Conservation (phyloP, 805 yeast species). For the Kuraishia cidri region DNA sequence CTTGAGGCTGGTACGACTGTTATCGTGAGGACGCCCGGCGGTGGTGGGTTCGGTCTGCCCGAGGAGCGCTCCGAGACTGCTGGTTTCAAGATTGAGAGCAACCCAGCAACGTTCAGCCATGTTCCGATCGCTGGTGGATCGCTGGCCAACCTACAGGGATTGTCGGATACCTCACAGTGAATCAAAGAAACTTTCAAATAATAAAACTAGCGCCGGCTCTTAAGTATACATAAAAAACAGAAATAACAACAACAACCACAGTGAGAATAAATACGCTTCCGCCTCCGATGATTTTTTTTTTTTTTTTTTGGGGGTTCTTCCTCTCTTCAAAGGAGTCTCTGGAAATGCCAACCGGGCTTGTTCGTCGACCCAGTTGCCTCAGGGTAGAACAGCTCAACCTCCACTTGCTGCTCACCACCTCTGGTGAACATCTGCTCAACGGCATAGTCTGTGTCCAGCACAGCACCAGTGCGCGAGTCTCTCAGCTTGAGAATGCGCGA, state of each 20-base stretch:
- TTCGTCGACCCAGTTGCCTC: too few relatives aligned
- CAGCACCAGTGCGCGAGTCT: slow-evolving; percentile 17
- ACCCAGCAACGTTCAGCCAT: slow-evolving; percentile 4
- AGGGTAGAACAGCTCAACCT: background rate
- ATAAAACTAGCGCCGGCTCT: too few relatives aligned
- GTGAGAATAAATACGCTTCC: too few relatives aligned
- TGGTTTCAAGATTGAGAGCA: slow-evolving; percentile 9
- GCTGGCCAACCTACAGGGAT: slow-evolving; percentile 8
- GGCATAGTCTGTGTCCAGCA: slow-evolving; percentile 35
- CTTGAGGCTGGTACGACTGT: slow-evolving; percentile 27
- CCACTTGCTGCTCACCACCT: background rate
- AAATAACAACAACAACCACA: too few relatives aligned
- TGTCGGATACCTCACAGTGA: slow-evolving; percentile 1
- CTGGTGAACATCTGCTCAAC: slow-evolving; percentile 31
- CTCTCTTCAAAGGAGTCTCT: too few relatives aligned
- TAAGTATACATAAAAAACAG: too few relatives aligned
- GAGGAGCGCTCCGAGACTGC: slow-evolving; percentile 23
- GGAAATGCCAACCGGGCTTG: too few relatives aligned
- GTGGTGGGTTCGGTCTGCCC: slow-evolving; percentile 35
- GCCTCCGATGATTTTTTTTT: too few relatives aligned
- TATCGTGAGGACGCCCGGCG: slow-evolving; percentile 31
- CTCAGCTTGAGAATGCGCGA: slow-evolving; percentile 24
- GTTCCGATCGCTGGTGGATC: slow-evolving; percentile 14
- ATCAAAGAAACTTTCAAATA: too few relatives aligned
- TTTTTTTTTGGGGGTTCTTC: too few relatives aligned